Base-by-base conservation (phyloP, 495 filamentous ascomycete species). In the Parathielavia hyrcaniae region DNA sequence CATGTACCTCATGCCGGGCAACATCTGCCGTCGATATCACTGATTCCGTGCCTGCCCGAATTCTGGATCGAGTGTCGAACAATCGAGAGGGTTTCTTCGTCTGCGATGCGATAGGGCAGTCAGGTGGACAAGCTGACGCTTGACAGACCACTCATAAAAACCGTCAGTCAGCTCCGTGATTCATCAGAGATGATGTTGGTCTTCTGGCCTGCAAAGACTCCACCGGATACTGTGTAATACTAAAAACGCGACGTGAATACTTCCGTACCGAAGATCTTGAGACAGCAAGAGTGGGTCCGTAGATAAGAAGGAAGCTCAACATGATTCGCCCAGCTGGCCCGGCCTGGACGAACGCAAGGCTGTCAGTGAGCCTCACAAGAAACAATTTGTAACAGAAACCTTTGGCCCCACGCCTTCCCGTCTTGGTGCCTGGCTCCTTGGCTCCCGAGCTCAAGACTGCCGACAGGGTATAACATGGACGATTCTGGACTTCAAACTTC, bases 371-470 rank as follows among this genome's bases (percentile, higher is more conserved):
- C 49, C 54, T 61, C 53, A 59, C 14, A 39, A 55, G 20, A 63
- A 63, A 53, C 51, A 14, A 63, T 63, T 48, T 59, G 61, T 63
- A 63, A 63, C 34, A 49, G 20, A 57, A 59, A 59, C 51, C 5
- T 2, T 13, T 1, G 19, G 50, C 22, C 55, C 55, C 61, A 59
- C 56, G 39, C 26, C 47, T 57, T 61, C 57, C 57, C 52, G 53
- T 14, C 52, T 61, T 19, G 56, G 47, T 48, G 20, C 12, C 19
- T 19, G 12, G 38, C 16, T 7, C 43, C 39, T 39, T 16, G 30
- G 34, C 48, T 40, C 17, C 19, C 52, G 36, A 30, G 19, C 36
- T 45, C 30, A 30, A 52, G 43, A 38, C 50, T 58, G 50, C 36
- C 56, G 41, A 1, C 32, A 14, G 16, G 38, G 20, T 43, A 53